Evolutionary conservation across 1,284 basidiomycete genomes (phyloP), one percentile per base, ranked within the genome.

Genomic region (Neonothopanus nambi): DNA sequence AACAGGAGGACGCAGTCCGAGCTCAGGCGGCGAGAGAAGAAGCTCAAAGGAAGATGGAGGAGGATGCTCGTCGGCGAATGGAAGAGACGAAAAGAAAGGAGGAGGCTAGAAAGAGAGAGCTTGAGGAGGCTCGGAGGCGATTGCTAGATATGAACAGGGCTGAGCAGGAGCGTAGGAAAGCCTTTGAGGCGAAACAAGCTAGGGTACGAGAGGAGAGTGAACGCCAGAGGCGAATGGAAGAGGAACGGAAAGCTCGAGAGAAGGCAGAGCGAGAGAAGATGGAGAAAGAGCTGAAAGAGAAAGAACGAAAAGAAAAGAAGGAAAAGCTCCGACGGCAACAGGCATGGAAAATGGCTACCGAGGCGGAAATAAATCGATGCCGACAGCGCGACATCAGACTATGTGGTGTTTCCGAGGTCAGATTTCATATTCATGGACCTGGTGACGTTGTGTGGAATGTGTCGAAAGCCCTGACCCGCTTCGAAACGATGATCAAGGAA

Each of bases 401-500:
- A 3, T 30, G 26, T 26, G 24, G 17, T n/a, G n/a, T n/a, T n/a
- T n/a, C n/a, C n/a, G n/a, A n/a, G n/a, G 2, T 23, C 41, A 3
- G 15, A 13, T 33, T 33, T 33, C 30, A 13, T 11, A n/a, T 42
- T 42, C 9, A 42, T 42, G 41, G n/a, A n/a, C n/a, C n/a, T n/a
- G n/a, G n/a, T n/a, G n/a, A 9, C 11, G 11, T n/a, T 2, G 9
- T 40, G 11, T 40, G 21, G 21, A 40, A 40, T 23, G 9, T 2
- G 8, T 18, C 38, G 2, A 40, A 23, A 28, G 47, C 47, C 6
- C 20, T 49, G 18, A 15, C 18, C 3, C 17, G 47, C n/a, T 49
- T 49, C 47, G n/a, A 39, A 26, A 13, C 35, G 9, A 30, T 47
- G 5, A n/a, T 51, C 28, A 26, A 43, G 9, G 40, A 48, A n/a